phyloP scores from a whole-genome alignment of 345 rosid genomes.

The Mercurialis annua region DNA sequence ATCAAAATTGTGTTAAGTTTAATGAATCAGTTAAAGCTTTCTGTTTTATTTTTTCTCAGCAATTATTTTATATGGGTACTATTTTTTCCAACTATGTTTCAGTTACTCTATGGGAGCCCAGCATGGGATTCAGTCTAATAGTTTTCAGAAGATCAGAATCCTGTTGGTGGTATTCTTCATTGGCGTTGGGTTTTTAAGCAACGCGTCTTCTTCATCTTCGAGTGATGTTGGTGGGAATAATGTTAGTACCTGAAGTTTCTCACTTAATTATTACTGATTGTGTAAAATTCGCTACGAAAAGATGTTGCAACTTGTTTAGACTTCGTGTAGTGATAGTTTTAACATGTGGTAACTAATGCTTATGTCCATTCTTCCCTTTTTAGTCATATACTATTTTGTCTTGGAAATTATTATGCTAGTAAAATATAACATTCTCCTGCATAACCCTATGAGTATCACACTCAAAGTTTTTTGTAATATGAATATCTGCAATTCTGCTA shows the following conservation, averaged over 20 bases:
- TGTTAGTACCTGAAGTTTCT: not conserved
- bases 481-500: not conserved
- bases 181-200: conserved; percentile 12
- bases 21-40: too few species aligned
- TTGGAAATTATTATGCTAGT: not conserved
- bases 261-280: too few species aligned
- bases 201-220: conserved; percentile 19
- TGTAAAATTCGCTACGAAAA: not conserved
- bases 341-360: not conserved
- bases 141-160: conserved; percentile 16
- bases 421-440: too few species aligned
- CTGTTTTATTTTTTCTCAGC: too few species aligned
- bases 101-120: too few species aligned
- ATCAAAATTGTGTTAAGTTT: too few species aligned
- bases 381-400: not conserved
- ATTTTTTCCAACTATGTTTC: too few species aligned
- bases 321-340: not conserved
- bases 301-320: not conserved
- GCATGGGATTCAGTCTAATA: not conserved
- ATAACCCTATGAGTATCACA: not conserved
- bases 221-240: conserved; percentile 24
- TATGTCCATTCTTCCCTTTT: not conserved
- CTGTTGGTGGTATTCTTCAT: conserved; percentile 21
- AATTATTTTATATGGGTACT: too few species aligned
- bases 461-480: not conserved